Conservation (phyloP, 306 rosid genomes). For the Cicer judaicum region DNA sequence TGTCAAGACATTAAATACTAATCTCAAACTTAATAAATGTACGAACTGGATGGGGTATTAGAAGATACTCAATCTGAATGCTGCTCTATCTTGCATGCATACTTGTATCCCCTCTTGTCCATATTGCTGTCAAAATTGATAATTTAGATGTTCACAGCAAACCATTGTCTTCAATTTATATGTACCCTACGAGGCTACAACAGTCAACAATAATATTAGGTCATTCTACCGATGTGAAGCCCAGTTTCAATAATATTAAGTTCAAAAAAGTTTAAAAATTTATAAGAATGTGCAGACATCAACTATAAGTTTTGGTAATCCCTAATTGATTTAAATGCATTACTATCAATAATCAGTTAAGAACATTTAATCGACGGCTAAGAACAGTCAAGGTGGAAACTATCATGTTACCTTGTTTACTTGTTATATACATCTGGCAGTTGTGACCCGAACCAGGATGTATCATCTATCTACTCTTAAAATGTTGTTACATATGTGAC, state of each 20-base stretch:
- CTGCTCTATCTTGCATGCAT: conserved; percentile 29
- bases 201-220: conserved; percentile 15
- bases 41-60: conserved; percentile 37
- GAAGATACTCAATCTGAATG: conserved; percentile 23
- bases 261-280: neutral
- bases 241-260: conserved; percentile 3
- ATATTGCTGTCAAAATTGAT: conserved; percentile 29
- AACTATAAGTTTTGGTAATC: neutral
- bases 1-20: conserved; percentile 32
- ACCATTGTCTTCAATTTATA: conserved; percentile 29
- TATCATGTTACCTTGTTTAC: conserved; percentile 49
- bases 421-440: conserved; percentile 36
- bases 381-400: conserved; percentile 9
- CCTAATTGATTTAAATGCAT: conserved; percentile 24
- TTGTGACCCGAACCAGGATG: conserved; percentile 36
- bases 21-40: conserved; percentile 36
- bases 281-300: neutral
- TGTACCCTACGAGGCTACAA: conserved; percentile 41
- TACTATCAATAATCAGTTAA: neutral
- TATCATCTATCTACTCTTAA: conserved; percentile 67
- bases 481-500: conserved; percentile 79
- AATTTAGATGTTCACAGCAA: conserved; percentile 29
- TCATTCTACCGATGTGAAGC: conserved; percentile 19
- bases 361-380: conserved; percentile 17
- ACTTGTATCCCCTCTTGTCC: conserved; percentile 28